phyloP scores from a whole-genome alignment of 2,329 filamentous ascomycete species.

The Pseudogymnoascus pannorum region DNA sequence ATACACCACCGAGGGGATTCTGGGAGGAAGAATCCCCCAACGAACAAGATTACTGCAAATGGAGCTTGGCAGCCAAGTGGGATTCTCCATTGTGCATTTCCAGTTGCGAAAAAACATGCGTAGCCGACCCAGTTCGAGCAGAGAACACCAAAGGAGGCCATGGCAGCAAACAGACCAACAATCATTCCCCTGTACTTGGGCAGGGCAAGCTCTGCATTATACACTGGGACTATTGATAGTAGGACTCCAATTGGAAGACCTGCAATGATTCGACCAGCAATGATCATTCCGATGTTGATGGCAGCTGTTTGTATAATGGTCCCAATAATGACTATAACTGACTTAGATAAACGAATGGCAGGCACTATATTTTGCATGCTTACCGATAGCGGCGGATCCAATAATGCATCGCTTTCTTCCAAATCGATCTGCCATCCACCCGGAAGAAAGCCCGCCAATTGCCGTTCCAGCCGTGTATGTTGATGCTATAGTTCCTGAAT shows the following conservation, averaged over 20 bases:
- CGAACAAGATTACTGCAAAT: constrained; percentile 47
- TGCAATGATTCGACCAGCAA: constrained; percentile 40
- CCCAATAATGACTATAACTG: constrained; percentile 16
- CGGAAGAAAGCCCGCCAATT: background rate
- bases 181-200: constrained; percentile 23
- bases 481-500: background rate
- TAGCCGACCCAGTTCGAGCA: constrained; percentile 47
- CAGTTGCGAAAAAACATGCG: constrained; percentile 45
- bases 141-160: constrained; percentile 49
- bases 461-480: background rate
- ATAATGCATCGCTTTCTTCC: background rate
- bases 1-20: constrained; percentile 38
- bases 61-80: constrained; percentile 49
- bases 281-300: constrained; percentile 32
- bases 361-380: background rate
- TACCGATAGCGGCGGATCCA: background rate
- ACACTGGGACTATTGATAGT: constrained; percentile 19
- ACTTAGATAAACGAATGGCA: background rate
- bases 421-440: background rate
- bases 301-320: constrained; percentile 25
- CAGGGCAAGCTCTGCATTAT: constrained; percentile 25
- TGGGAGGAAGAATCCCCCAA: constrained; percentile 49
- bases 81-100: constrained; percentile 46
- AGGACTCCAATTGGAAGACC: constrained; percentile 38
- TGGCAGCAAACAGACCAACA: constrained; percentile 31